phyloP scores from a whole-genome alignment of 2,329 filamentous ascomycete genomes.

The Rhynchosporium graminicola region DNA sequence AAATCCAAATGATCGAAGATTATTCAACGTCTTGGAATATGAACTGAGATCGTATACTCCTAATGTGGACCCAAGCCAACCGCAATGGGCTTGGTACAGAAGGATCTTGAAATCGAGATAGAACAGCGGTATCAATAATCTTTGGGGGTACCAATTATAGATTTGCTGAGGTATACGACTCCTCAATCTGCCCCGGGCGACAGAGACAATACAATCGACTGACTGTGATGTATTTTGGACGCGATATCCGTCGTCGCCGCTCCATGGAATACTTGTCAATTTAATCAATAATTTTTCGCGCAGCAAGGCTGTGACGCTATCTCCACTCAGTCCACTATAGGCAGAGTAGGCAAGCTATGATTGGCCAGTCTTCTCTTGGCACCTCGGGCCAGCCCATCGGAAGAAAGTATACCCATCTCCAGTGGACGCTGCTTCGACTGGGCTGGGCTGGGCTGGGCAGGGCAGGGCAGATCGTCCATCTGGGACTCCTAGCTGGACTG shows the following conservation, averaged over 20 bases:
- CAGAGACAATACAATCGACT: background rate
- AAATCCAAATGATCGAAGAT: too few species aligned
- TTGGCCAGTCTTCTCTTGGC: background rate
- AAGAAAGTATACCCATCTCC: too few species aligned
- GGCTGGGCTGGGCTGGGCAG: too few species aligned
- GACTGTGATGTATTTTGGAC: background rate
- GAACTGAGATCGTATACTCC: background rate
- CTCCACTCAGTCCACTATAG: too few species aligned
- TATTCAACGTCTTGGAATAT: background rate
- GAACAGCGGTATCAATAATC: background rate
- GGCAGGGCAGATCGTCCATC: too few species aligned
- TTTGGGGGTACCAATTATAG: background rate
- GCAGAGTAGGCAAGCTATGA: background rate
- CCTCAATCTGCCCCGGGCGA: too few species aligned
- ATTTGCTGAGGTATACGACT: background rate
- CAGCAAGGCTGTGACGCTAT: background rate
- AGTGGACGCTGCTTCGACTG: too few species aligned
- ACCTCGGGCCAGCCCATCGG: background rate
- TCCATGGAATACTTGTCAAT: too few species aligned
- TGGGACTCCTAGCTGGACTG: too few species aligned
- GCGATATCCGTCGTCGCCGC: background rate
- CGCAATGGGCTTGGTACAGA: background rate
- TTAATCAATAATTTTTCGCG: constrained; percentile 5
- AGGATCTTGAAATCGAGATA: background rate
- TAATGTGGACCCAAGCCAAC: too few species aligned